Evolutionary conservation across 305 asterid genomes (phyloP).

Genomic region (Lippia alba): DNA sequence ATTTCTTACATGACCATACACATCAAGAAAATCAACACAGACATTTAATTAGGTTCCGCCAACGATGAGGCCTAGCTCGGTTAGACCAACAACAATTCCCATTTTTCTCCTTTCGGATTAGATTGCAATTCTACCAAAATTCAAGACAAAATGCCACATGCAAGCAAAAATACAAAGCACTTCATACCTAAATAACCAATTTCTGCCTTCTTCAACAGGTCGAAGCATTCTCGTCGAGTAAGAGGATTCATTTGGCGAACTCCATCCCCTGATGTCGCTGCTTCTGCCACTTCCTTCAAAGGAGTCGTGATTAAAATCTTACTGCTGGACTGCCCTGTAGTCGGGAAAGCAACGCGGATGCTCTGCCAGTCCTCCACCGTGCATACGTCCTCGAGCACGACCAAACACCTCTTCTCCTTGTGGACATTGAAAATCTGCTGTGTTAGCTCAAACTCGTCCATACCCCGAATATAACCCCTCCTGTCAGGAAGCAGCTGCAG

Average conservation of each 20-base stretch:
- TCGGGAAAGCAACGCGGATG: background rate
- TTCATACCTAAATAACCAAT: too few relatives aligned
- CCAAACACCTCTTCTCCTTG: background rate
- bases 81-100: too few relatives aligned
- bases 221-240: background rate
- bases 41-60: too few relatives aligned
- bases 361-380: constrained; percentile 2
- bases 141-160: too few relatives aligned
- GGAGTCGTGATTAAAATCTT: constrained; percentile 15
- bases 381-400: constrained; percentile 33
- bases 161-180: too few relatives aligned
- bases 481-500: background rate
- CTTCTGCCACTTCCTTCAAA: background rate
- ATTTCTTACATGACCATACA: too few relatives aligned
- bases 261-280: background rate
- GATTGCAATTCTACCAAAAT: too few relatives aligned
- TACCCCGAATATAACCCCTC: background rate
- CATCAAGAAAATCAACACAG: too few relatives aligned
- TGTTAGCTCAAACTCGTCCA: background rate
- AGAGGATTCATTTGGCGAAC: background rate
- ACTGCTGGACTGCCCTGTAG: background rate
- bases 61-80: too few relatives aligned
- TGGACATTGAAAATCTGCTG: background rate
- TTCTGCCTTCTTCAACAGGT: background rate
- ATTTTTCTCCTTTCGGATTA: too few relatives aligned